Evolutionary conservation across 2,329 filamentous ascomycete species (phyloP).

Genomic region (Westerdykella ornata): DNA sequence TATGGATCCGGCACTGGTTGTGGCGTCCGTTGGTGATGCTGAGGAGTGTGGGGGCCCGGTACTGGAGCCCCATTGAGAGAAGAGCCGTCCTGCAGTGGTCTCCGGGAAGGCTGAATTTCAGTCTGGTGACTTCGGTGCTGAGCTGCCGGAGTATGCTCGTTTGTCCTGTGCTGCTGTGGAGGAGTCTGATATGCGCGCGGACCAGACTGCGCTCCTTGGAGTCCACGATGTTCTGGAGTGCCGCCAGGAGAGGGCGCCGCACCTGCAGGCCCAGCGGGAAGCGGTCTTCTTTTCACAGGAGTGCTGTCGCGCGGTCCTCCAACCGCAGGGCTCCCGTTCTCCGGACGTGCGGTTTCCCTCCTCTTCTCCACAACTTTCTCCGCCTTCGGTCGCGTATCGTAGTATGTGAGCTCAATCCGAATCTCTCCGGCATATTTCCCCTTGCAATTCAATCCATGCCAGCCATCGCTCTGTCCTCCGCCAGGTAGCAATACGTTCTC

Average conservation of each 20-base stretch:
- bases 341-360: constrained; percentile 35
- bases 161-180: constrained; percentile 18
- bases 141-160: constrained; percentile 17
- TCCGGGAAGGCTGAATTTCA: constrained; percentile 22
- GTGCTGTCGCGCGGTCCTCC: constrained; percentile 50
- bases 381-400: constrained; percentile 77
- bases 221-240: constrained; percentile 27
- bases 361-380: constrained; percentile 59
- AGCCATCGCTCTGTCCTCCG: constrained; percentile 88
- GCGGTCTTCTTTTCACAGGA: constrained; percentile 71
- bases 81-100: constrained; percentile 25
- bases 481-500: constrained; percentile 73
- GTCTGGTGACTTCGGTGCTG: constrained; percentile 16
- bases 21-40: constrained; percentile 14
- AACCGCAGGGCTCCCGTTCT: constrained; percentile 35
- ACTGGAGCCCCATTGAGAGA: constrained; percentile 14
- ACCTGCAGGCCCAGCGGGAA: constrained; percentile 69
- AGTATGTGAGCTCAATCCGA: constrained; percentile 91
- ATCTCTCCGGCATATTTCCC: constrained; percentile 96
- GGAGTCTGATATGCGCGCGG: constrained; percentile 33
- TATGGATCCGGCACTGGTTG: constrained; percentile 15
- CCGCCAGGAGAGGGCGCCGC: constrained; percentile 35
- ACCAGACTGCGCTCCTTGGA: constrained; percentile 25
- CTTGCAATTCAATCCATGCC: constrained; percentile 80
- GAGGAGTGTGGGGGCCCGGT: constrained; percentile 21